A percentile compares a stretch with the other conserved stretches of the same genome.
phyloP scores from a whole-genome alignment of 345 rosid species.

The Eucalyptus sideroxylon region DNA sequence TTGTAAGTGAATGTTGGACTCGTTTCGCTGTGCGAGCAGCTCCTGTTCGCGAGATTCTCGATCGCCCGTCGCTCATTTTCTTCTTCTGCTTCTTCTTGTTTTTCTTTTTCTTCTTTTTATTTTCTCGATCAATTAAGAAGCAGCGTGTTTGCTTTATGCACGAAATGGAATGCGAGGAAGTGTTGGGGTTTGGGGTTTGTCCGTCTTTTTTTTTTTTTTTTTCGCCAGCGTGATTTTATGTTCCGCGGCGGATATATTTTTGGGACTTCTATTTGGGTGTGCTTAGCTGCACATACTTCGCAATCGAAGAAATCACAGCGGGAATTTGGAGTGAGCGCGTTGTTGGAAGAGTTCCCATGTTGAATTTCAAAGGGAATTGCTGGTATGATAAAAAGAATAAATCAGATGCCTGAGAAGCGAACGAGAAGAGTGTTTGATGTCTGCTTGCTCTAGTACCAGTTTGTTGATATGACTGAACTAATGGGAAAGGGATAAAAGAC shows the following conservation, averaged over 20 bases:
- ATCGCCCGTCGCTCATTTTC: background rate
- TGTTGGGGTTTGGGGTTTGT: background rate
- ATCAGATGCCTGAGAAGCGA: background rate
- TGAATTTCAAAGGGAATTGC: background rate
- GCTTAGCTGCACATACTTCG: background rate
- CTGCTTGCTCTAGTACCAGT: background rate
- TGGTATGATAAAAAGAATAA: background rate
- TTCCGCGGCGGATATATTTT: background rate
- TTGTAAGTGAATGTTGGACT: background rate
- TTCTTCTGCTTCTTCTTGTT: background rate
- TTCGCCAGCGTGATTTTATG: background rate
- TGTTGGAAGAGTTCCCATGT: background rate
- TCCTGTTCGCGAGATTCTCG: background rate
- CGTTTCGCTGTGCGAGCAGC: background rate
- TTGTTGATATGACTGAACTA: background rate
- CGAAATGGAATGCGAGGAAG: background rate
- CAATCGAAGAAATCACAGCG: background rate
- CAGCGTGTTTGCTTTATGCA: background rate
- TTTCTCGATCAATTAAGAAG: background rate
- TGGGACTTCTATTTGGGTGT: background rate
- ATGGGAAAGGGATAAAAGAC: background rate
- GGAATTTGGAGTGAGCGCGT: background rate
- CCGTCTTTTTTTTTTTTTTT: background rate
- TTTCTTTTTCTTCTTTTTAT: background rate
- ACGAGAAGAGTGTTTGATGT: background rate